These are phyloP conservation scores for Ophiostoma sp. DNA, from an alignment of 2,329 filamentous ascomycete genomes.

Conservation along the genomic window DNA sequence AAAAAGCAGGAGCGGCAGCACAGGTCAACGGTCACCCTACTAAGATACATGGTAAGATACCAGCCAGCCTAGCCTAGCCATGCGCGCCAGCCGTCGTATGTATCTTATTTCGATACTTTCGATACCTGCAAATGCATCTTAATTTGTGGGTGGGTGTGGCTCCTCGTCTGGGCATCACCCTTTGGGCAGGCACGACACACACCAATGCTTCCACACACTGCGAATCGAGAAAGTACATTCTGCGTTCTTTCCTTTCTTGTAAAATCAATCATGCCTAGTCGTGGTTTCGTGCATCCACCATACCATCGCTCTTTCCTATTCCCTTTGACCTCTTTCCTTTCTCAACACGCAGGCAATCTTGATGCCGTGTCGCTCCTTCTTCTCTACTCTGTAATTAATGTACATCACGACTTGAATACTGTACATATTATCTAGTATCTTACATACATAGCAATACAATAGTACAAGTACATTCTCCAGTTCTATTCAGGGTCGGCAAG, in stretches of 20 bases:
- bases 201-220: not conserved
- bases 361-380: not conserved
- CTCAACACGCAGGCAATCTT: not conserved
- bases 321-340: not conserved
- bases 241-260: constrained; percentile 1
- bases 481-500: constrained; percentile 8
- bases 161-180: not conserved
- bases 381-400: not conserved
- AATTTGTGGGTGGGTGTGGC: constrained; percentile 3
- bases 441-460: not conserved
- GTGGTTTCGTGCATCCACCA: not conserved
- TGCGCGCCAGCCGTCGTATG: not conserved
- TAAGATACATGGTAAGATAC: no score
- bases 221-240: constrained; percentile 2
- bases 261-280: not conserved
- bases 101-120: not conserved
- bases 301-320: not conserved
- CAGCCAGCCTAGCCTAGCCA: not conserved
- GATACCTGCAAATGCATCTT: constrained; percentile 1
- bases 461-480: not conserved
- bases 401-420: not conserved
- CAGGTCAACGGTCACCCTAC: not conserved
- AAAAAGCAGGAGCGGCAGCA: not conserved
- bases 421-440: no score
- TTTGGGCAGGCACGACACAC: not conserved